Percentiles rank a stretch among this genome's conserved stretches.
phyloP scores from a whole-genome alignment of 495 filamentous ascomycete genomes.

The Xylaria sp. region DNA sequence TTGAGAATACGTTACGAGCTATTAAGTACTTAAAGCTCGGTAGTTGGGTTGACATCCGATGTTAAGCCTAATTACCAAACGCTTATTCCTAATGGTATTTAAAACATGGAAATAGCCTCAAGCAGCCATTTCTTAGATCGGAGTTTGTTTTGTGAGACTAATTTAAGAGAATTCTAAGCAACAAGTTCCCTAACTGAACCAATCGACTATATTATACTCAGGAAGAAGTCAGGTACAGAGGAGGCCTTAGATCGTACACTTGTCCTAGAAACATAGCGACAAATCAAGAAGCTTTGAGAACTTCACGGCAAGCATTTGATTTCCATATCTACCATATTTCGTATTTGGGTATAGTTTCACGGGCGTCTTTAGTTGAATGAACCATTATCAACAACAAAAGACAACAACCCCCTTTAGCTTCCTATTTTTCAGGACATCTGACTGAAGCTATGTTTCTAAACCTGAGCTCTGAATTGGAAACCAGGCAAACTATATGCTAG shows the following conservation, averaged over 20 bases:
- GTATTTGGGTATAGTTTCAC: neutral
- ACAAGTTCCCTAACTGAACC: neutral
- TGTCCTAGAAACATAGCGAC: neutral
- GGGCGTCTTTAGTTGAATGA: neutral
- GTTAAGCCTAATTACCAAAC: neutral
- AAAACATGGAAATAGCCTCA: neutral
- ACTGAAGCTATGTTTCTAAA: neutral
- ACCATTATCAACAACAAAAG: neutral
- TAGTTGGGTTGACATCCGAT: neutral
- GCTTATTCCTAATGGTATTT: neutral
- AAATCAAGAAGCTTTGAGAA: neutral
- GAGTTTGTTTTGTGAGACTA: neutral
- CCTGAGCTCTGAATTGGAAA: neutral
- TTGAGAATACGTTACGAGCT: neutral
- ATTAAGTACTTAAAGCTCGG: neutral
- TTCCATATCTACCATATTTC: neutral
- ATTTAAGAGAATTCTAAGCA: neutral
- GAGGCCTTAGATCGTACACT: neutral
- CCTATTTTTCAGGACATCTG: neutral
- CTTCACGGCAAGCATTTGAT: neutral
- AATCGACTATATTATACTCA: neutral
- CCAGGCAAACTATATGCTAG: neutral
- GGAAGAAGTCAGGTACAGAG: neutral
- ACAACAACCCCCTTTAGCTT: neutral
- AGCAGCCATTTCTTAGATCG: neutral